A percentile compares a stretch with the other conserved stretches of the same genome.
Conservation (phyloP, 192 early-diverging fungal genomes). For the Backusella macrospora region DNA sequence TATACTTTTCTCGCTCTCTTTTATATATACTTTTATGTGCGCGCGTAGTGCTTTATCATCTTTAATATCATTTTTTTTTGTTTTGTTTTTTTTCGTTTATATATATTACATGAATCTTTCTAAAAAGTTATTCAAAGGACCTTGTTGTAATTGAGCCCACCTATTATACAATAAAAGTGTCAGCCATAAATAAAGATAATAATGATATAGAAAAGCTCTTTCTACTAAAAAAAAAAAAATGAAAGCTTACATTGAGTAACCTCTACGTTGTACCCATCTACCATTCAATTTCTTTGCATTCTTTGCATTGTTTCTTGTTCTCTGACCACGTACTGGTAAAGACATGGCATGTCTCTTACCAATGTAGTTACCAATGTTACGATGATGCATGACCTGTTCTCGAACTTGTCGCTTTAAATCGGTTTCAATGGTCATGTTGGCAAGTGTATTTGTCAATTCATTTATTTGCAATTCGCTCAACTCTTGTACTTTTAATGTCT, state of each 20-base stretch:
- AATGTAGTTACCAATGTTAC: conserved; percentile 72
- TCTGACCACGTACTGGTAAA: conserved; percentile 88
- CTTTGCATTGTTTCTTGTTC: conserved; percentile 83
- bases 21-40: background rate
- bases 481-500: conserved; percentile 83
- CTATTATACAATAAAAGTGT: background rate
- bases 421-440: conserved; percentile 86
- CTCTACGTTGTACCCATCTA: conserved; percentile 51
- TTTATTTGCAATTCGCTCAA: conserved; percentile 88
- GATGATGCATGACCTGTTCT: conserved; percentile 74
- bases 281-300: conserved; percentile 89
- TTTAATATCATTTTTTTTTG: background rate
- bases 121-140: conserved; percentile 39
- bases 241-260: conserved; percentile 37
- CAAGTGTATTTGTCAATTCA: conserved; percentile 80
- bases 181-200: background rate
- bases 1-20: background rate
- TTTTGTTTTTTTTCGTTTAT: background rate
- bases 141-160: conserved; percentile 35
- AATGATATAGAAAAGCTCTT: background rate
- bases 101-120: conserved; percentile 28
- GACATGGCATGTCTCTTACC: conserved; percentile 86
- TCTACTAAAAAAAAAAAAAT: background rate
- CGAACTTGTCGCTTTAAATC: conserved; percentile 72
- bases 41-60: background rate